phyloP scores from a whole-genome alignment of 106 monocot genomes.

The Alisma plantagoaquatica region DNA sequence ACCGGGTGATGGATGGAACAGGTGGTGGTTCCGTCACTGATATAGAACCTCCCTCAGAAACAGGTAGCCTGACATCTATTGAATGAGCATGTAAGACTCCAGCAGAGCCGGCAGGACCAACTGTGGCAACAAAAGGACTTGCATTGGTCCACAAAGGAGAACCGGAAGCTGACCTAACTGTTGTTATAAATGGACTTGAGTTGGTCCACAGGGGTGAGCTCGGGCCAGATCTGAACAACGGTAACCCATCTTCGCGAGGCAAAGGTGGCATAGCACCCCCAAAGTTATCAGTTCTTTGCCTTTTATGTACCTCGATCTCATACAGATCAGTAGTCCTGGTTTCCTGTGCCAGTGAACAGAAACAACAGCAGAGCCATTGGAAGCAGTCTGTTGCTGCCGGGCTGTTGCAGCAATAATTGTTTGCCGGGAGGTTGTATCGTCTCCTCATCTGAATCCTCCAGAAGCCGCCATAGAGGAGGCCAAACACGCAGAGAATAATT shows the following conservation, averaged over 20 bases:
- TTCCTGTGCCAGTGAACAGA: slow-evolving; percentile 66
- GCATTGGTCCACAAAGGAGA: no score
- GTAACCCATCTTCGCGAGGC: slow-evolving; percentile 17
- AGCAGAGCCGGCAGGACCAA: no score
- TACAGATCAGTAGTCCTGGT: slow-evolving; percentile 46
- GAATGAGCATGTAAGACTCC: no score
- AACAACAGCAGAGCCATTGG: slow-evolving; percentile 56
- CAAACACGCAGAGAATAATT: slow-evolving; percentile 42
- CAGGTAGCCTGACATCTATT: no score
- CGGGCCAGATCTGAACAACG: slow-evolving; percentile 12
- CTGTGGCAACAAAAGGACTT: no score
- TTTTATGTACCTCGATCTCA: slow-evolving; percentile 31
- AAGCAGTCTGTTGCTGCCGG: slow-evolving; percentile 39
- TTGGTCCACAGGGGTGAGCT: slow-evolving; percentile 16
- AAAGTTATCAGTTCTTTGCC: slow-evolving; percentile 10
- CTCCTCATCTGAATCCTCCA: slow-evolving; percentile 81
- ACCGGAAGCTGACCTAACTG: no score
- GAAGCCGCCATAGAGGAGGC: slow-evolving; percentile 62
- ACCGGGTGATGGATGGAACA: no score
- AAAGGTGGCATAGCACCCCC: slow-evolving; percentile 11
- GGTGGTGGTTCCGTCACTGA: no score
- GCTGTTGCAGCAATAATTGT: slow-evolving; percentile 30
- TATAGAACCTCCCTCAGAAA: no score
- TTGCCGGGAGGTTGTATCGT: slow-evolving; percentile 36
- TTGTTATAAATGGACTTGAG: no score